Conservation (phyloP, 176 grass and related monocot species). For the Carex parvula region DNA sequence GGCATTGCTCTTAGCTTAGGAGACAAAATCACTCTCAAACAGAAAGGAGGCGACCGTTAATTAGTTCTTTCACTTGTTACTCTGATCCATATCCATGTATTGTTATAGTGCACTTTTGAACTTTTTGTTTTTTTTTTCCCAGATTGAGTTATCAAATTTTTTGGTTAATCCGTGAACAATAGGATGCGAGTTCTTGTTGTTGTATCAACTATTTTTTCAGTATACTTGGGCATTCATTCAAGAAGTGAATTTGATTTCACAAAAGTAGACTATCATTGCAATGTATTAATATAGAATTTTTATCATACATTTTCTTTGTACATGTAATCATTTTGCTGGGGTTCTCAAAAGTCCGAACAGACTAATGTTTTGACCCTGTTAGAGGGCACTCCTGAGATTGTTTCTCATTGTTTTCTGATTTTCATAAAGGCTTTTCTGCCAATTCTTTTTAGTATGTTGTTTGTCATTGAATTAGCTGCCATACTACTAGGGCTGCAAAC, state of each 20-base stretch:
- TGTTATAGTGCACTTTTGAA: slow-evolving; percentile 24
- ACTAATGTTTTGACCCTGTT: not conserved
- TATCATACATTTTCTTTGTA: not conserved
- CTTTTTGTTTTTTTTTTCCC: not conserved
- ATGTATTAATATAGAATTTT: slow-evolving; percentile 23
- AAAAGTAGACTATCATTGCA: slow-evolving; percentile 15
- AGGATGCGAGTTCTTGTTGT: slow-evolving; percentile 3
- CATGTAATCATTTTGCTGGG: slow-evolving; percentile 7
- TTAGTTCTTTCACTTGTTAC: slow-evolving; percentile 18
- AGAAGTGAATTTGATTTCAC: slow-evolving; percentile 21
- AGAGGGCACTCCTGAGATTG: not conserved
- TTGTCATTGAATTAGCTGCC: not conserved
- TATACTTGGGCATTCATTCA: slow-evolving; percentile 27
- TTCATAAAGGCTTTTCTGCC: not conserved
- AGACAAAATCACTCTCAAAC: slow-evolving; percentile 86
- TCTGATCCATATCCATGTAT: slow-evolving; percentile 13
- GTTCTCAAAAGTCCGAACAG: not conserved
- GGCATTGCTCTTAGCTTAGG: slow-evolving; percentile 81
- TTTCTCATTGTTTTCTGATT: slow-evolving; percentile 8
- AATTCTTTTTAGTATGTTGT: not conserved
- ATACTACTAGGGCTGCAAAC: too few species aligned
- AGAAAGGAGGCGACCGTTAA: slow-evolving; percentile 61
- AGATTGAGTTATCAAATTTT: slow-evolving; percentile 27
- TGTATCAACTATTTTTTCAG: slow-evolving; percentile 5
- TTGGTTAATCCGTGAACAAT: slow-evolving; percentile 13